Percentiles rank a stretch among this genome's conserved stretches.
Evolutionary conservation across 2,329 filamentous ascomycete species (phyloP).

Genomic region (Rutstroemia sp.): DNA sequence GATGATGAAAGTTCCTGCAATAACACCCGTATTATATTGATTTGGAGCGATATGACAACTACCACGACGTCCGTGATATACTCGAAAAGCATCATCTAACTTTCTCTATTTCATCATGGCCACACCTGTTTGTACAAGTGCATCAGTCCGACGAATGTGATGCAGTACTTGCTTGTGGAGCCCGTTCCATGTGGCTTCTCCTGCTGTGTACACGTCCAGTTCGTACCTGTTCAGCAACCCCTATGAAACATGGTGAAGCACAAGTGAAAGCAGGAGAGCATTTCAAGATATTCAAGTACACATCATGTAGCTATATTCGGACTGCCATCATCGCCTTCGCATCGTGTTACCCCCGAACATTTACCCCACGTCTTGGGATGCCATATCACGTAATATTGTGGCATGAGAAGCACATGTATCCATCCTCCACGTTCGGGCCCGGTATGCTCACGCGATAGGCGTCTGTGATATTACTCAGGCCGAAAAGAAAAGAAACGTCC

Average conservation of each 20-base stretch:
- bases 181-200: constrained; percentile 2
- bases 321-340: background rate
- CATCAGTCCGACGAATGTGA: background rate
- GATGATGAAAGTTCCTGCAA: constrained; percentile 7
- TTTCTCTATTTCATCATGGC: background rate
- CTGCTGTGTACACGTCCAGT: constrained; percentile 2
- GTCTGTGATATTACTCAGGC: too few species aligned
- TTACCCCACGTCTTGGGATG: background rate
- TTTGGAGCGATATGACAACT: constrained; percentile 3
- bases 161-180: background rate
- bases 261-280: background rate
- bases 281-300: background rate
- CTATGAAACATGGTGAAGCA: background rate
- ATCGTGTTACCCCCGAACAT: background rate
- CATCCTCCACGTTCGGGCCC: too few species aligned
- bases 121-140: background rate
- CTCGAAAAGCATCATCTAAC: background rate
- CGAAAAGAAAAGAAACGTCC: too few species aligned
- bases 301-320: background rate
- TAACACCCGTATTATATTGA: background rate
- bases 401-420: too few species aligned
- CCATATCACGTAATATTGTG: constrained; percentile 1
- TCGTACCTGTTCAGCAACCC: background rate
- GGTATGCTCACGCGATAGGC: too few species aligned
- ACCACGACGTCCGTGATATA: constrained; percentile 2